Base-by-base conservation (phyloP, 371 early-diverging fungal species). In the Mucor lusitanicus region DNA sequence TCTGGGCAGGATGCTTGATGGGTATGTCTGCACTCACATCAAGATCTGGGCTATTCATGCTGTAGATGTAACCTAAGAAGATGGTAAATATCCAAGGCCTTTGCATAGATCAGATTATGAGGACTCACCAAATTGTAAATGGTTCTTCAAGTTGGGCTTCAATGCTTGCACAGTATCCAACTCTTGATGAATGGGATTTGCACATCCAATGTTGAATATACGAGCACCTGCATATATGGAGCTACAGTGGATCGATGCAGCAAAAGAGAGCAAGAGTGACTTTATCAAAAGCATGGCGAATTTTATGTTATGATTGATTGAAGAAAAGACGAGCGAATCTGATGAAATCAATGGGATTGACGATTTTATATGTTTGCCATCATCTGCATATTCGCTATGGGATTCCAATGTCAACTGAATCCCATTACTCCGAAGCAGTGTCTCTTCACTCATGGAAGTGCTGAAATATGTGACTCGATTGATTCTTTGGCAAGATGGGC, bases 1-100 rank as follows among this genome's bases (percentile, higher is more conserved):
- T 50, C 17, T 44, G 50, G 3, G 21, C 50, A 21, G 21, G 50
- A 39, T 57, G 9, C 23, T 42, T 30, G 12, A 65, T 48, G 15
- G 30, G 17, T 4, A 66, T 61, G 27, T 70, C 71, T 6, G 66
- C n/a, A 7, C 44, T 21, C n/a, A 70, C 6, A 23, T 40, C 9
- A 13, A 59, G n/a, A 13, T n/a, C n/a, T 13, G 71, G 53, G 13
- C 58, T 44, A 17, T 62, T 19, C 9, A 70, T n/a, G n/a, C 19
- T 12, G 17, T 70, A 40, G 3, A 70, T 59, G 25, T 70, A 66
- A 0, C 71, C 71, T 70, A 23, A n/a, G 13, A 19, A 27, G 28
- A 1, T 44, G 7, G 21, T 21, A 15, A 35, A 59, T 15, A 32
- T 1, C n/a, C 25, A 54, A 11, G 42, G 17, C 13, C 25, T 48